Evolutionary conservation across 1,139 yeast species (phyloP).

Genomic region (Diutina pseudorugosa): DNA sequence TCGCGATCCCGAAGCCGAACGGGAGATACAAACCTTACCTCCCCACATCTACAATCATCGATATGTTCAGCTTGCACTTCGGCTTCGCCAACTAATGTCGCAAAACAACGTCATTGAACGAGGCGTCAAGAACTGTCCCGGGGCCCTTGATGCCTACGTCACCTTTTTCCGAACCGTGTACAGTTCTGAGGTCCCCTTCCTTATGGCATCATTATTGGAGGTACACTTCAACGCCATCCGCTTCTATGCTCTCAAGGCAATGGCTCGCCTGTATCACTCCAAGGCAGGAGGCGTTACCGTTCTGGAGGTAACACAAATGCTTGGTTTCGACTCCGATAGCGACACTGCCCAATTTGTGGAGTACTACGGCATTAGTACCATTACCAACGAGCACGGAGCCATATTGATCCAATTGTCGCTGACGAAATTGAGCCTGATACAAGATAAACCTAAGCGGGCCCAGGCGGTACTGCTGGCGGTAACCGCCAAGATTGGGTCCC

Average conservation of each 20-base stretch:
- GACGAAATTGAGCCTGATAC: constrained; percentile 29
- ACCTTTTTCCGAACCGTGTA: constrained; percentile 52
- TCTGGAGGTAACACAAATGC: constrained; percentile 29
- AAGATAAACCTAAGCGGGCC: constrained; percentile 36
- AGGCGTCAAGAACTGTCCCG: constrained; percentile 44
- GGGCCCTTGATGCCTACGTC: constrained; percentile 49
- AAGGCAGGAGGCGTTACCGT: constrained; percentile 52
- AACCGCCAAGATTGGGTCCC: constrained; percentile 31
- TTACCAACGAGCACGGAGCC: constrained; percentile 24
- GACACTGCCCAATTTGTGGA: constrained; percentile 46
- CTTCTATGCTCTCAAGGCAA: constrained; percentile 58
- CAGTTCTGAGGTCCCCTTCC: constrained; percentile 44
- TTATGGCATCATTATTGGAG: constrained; percentile 68
- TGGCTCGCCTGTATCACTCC: constrained; percentile 59
- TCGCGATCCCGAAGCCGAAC: constrained; percentile 75
- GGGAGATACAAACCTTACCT: constrained; percentile 66
- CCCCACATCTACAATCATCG: constrained; percentile 37
- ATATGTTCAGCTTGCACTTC: constrained; percentile 60
- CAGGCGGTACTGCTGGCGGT: constrained; percentile 48
- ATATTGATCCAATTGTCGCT: constrained; percentile 41
- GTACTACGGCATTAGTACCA: constrained; percentile 49
- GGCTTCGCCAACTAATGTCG: constrained; percentile 51
- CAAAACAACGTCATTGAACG: constrained; percentile 54
- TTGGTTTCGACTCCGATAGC: constrained; percentile 55
- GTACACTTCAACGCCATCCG: constrained; percentile 73